phyloP scores from a whole-genome alignment of 1,284 basidiomycete genomes.

The Anthracocystis walkeri region DNA sequence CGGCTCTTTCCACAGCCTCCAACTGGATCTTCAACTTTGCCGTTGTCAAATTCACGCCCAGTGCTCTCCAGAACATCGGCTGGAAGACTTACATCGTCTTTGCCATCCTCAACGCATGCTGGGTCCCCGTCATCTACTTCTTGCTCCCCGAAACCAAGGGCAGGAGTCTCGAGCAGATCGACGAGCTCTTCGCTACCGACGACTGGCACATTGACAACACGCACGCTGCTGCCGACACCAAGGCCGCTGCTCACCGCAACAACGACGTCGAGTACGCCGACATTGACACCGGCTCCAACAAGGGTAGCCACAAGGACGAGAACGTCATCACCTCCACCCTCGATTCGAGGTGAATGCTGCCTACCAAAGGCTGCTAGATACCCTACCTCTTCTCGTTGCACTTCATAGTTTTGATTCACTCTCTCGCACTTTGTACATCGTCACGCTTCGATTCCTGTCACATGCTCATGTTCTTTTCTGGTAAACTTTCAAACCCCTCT shows the following conservation, averaged over 20 bases:
- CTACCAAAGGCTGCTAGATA: background rate
- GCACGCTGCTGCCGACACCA: constrained; percentile 30
- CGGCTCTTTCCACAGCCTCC: constrained; percentile 66
- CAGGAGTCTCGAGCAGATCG: constrained; percentile 66
- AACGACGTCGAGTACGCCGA: constrained; percentile 39
- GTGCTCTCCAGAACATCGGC: constrained; percentile 73
- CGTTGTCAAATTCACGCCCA: constrained; percentile 77
- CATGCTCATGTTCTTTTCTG: background rate
- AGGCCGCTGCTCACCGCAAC: constrained; percentile 29
- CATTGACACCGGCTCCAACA: constrained; percentile 23
- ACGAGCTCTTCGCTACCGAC: constrained; percentile 61
- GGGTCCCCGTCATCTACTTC: constrained; percentile 67
- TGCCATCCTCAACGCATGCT: constrained; percentile 66
- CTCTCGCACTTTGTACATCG: background rate
- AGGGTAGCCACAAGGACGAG: constrained; percentile 33
- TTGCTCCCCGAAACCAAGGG: constrained; percentile 69
- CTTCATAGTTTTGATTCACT: background rate
- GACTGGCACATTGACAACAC: constrained; percentile 41
- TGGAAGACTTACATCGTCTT: constrained; percentile 65
- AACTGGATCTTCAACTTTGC: constrained; percentile 69
- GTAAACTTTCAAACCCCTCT: no score
- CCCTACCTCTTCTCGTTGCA: background rate
- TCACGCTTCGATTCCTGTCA: background rate
- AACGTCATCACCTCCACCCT: constrained; percentile 20
- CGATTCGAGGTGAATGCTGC: constrained; percentile 9